Percentiles rank a stretch among this genome's conserved stretches.
phyloP scores from a whole-genome alignment of 2,329 filamentous ascomycete genomes.

The Paraphoma chrysanthemicola region DNA sequence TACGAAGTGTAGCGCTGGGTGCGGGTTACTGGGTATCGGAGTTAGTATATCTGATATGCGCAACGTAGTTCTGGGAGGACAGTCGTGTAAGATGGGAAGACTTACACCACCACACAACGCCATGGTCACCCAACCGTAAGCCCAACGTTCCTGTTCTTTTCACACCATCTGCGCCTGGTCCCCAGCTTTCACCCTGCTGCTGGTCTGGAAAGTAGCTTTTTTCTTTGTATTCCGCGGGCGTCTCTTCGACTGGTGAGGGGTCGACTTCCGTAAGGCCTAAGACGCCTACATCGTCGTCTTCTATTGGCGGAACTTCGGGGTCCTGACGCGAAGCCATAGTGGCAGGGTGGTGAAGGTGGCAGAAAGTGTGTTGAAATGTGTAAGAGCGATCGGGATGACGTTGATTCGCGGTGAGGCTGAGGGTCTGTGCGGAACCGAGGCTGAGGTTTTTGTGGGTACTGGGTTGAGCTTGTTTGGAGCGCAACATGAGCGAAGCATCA shows the following conservation, averaged over 20 bases:
- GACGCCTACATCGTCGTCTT: conserved; percentile 57
- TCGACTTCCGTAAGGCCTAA: conserved; percentile 79
- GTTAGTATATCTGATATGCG: conserved; percentile 7
- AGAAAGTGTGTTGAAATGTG: neutral
- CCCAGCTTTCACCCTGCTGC: conserved; percentile 15
- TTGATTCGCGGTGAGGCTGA: conserved; percentile 34
- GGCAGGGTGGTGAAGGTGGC: conserved; percentile 1
- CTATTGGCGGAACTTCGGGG: conserved; percentile 23
- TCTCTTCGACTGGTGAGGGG: conserved; percentile 77
- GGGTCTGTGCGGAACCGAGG: conserved; percentile 26
- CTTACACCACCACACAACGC: conserved; percentile 78
- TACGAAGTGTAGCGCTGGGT: conserved; percentile 91
- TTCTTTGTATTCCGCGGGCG: conserved; percentile 56
- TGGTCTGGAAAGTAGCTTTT: conserved; percentile 53
- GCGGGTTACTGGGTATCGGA: conserved; percentile 64
- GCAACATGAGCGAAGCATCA: conserved; percentile 13
- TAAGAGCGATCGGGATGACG: conserved; percentile 30
- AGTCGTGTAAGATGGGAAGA: conserved; percentile 11
- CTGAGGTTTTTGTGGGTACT: neutral
- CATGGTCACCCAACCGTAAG: conserved; percentile 69
- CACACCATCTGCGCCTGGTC: conserved; percentile 10
- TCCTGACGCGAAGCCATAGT: conserved; percentile 17
- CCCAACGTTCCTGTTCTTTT: conserved; percentile 45
- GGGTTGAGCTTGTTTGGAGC: conserved; percentile 6
- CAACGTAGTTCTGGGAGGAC: neutral